Evolutionary conservation across 2,329 filamentous ascomycete species (phyloP).

Genomic region (Diplodia intermedia): DNA sequence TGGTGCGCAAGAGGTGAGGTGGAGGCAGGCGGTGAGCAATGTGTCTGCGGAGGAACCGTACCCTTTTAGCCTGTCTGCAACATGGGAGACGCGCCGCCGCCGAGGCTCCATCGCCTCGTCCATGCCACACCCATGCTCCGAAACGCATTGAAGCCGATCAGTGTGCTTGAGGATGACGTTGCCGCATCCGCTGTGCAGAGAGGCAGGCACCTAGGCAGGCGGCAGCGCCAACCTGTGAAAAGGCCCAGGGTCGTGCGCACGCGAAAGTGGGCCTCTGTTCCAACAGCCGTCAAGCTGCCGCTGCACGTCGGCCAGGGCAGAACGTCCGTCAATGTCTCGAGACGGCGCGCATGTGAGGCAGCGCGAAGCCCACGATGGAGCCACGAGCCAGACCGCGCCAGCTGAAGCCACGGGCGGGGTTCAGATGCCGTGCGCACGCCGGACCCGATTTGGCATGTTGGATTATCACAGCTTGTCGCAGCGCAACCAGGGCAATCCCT

Average conservation of each 20-base stretch:
- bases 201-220: no score
- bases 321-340: not conserved
- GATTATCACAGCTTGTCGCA: not conserved
- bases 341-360: not conserved
- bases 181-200: not conserved
- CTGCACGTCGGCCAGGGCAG: not conserved
- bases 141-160: conserved; percentile 21
- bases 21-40: conserved; percentile 17
- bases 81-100: not conserved
- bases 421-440: not conserved
- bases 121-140: conserved; percentile 3
- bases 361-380: no score
- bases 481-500: not conserved
- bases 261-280: conserved; percentile 21
- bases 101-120: conserved; percentile 1
- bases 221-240: not conserved
- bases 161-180: not conserved
- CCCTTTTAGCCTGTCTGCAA: conserved; percentile 16
- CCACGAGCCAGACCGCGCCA: no score
- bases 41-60: not conserved
- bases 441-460: conserved; percentile 1
- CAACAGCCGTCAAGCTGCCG: not conserved
- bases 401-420: not conserved
- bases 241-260: not conserved
- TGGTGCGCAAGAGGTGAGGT: conserved; percentile 1